Percentiles rank a stretch among this genome's conserved stretches.
Conservation (phyloP, 2,329 filamentous ascomycete genomes). For the Trichophaea hybrida region DNA sequence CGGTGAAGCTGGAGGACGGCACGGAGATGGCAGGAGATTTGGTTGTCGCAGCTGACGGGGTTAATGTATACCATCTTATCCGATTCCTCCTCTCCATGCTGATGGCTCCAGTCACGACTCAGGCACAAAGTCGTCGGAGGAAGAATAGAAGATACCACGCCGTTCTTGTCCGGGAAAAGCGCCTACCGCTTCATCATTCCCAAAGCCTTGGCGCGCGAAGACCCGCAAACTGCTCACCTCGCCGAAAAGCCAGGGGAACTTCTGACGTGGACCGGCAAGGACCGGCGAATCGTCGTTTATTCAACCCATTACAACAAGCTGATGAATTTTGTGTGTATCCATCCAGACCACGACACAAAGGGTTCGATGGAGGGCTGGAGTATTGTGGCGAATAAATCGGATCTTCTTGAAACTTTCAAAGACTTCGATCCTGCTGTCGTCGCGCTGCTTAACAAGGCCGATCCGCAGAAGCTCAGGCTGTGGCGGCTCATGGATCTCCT, state of each 20-base stretch:
- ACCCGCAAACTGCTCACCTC: conserved; percentile 26
- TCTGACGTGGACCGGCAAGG: conserved; percentile 25
- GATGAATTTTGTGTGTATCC: conserved; percentile 41
- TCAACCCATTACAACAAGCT: conserved; percentile 35
- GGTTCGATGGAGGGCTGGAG: not conserved
- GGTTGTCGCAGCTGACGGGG: conserved; percentile 12
- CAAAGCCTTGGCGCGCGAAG: conserved; percentile 25
- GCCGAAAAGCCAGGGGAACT: not conserved
- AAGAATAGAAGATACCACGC: not conserved
- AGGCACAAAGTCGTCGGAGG: too few species aligned
- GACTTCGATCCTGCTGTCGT: conserved; percentile 7
- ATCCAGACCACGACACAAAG: conserved; percentile 32
- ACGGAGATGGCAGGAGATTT: conserved; percentile 27
- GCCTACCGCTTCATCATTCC: conserved; percentile 15
- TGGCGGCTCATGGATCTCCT: conserved; percentile 52
- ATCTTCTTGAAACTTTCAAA: conserved; percentile 7
- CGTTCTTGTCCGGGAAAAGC: not conserved
- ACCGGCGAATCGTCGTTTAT: conserved; percentile 37
- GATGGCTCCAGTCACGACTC: too few species aligned
- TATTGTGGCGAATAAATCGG: not conserved
- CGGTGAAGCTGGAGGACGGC: conserved; percentile 33
- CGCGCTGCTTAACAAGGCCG: conserved; percentile 4
- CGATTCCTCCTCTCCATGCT: not conserved
- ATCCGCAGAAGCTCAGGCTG: conserved; percentile 33
- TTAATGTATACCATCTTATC: conserved; percentile 3